A percentile compares a stretch with the other conserved stretches of the same genome.
Evolutionary conservation across 2,329 filamentous ascomycete genomes (phyloP).

Genomic region (Diplodia mutila): DNA sequence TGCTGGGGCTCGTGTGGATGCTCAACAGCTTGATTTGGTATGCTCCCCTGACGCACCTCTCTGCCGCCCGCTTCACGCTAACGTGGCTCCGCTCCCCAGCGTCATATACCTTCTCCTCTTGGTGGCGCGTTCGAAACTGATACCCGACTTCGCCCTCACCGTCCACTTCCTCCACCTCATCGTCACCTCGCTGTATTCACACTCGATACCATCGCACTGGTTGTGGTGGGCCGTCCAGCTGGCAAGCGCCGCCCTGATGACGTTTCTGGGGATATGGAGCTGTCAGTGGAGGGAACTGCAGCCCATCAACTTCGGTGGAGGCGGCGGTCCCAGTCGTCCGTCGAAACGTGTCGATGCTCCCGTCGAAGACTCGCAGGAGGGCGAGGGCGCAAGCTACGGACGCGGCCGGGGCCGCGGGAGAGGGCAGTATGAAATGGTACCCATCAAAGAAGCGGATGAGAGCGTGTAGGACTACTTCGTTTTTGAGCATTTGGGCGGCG

Average conservation of each 20-base stretch:
- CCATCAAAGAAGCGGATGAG: conserved; percentile 45
- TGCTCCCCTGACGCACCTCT: conserved; percentile 33
- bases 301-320: conserved; percentile 83
- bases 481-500: conserved; percentile 37
- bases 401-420: conserved; percentile 48
- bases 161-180: conserved; percentile 83
- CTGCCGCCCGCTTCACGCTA: neutral
- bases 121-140: conserved; percentile 86
- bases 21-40: conserved; percentile 68
- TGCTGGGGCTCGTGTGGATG: conserved; percentile 69
- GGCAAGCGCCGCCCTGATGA: conserved; percentile 66
- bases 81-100: conserved; percentile 52
- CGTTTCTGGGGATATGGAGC: conserved; percentile 79
- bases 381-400: conserved; percentile 44
- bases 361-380: conserved; percentile 30
- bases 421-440: conserved; percentile 54
- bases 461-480: conserved; percentile 35
- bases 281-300: conserved; percentile 88
- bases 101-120: conserved; percentile 81
- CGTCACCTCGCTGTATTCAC: conserved; percentile 76
- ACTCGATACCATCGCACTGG: conserved; percentile 72
- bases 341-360: conserved; percentile 31
- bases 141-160: conserved; percentile 91
- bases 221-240: conserved; percentile 84
- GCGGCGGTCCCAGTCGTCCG: conserved; percentile 33